Conservation (phyloP, 148 eudicot genomes). For the Silene uniflora region DNA sequence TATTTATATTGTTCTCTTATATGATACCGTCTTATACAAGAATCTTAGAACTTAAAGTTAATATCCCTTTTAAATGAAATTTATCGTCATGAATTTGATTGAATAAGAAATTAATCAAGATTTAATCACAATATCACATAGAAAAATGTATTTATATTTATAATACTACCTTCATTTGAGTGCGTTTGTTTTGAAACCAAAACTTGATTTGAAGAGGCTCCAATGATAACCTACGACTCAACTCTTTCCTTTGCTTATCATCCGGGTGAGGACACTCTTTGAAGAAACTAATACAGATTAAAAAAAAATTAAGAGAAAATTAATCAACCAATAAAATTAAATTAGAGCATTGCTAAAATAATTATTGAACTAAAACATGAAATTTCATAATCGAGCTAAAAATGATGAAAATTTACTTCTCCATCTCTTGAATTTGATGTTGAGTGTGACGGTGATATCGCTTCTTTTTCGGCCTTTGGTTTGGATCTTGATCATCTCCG, state of each 20-base stretch:
- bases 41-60: neutral
- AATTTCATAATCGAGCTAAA: neutral
- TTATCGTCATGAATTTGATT: neutral
- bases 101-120: neutral
- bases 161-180: conserved; percentile 85
- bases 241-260: conserved; percentile 97
- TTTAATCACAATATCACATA: neutral
- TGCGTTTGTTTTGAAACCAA: conserved; percentile 99
- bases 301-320: no score
- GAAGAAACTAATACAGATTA: conserved; percentile 81
- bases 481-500: conserved; percentile 83
- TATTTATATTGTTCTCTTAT: neutral
- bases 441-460: conserved; percentile 96
- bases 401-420: conserved; percentile 39
- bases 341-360: neutral
- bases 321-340: neutral
- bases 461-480: conserved; percentile 82
- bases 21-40: neutral
- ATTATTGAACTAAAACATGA: neutral
- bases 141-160: neutral
- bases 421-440: conserved; percentile 97
- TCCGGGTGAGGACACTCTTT: conserved; percentile 99
- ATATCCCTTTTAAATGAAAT: no score
- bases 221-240: conserved; percentile 65
- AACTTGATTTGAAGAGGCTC: conserved; percentile 96